Percentiles rank a stretch among this genome's conserved stretches.
These are phyloP conservation scores for Dalbergia cultrata DNA, from an alignment of 306 rosid species.

Conservation along the genomic window DNA sequence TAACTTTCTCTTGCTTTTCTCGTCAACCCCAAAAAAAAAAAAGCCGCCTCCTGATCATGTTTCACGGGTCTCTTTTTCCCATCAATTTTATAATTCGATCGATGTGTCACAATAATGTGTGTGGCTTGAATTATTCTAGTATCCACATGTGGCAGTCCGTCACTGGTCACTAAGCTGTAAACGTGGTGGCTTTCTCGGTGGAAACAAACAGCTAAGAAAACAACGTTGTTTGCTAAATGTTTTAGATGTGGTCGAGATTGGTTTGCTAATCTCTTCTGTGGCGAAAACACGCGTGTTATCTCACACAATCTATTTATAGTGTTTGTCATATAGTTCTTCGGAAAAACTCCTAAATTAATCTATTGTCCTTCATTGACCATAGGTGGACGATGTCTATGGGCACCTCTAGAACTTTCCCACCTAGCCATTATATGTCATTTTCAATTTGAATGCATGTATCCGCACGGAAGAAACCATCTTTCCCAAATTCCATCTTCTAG, in stretches of 20 bases:
- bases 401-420: slow-evolving; percentile 11
- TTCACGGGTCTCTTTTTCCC: neutral
- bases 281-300: neutral
- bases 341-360: neutral
- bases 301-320: neutral
- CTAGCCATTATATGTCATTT: neutral
- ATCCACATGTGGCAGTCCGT: slow-evolving; percentile 14
- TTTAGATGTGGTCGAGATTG: slow-evolving; percentile 21
- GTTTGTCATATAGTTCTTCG: neutral
- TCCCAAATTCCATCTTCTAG: neutral
- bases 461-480: neutral
- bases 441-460: neutral
- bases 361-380: neutral
- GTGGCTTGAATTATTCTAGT: neutral
- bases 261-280: neutral
- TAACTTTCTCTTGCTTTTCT: slow-evolving; percentile 19
- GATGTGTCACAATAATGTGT: neutral
- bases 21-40: neutral
- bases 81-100: neutral
- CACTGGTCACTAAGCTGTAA: slow-evolving; percentile 1
- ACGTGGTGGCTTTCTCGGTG: neutral
- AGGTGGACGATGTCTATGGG: neutral
- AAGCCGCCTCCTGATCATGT: neutral
- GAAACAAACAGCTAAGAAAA: slow-evolving; percentile 17
- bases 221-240: neutral